Conservation (phyloP, 75 land plant species). For the Picea sitchensis region DNA sequence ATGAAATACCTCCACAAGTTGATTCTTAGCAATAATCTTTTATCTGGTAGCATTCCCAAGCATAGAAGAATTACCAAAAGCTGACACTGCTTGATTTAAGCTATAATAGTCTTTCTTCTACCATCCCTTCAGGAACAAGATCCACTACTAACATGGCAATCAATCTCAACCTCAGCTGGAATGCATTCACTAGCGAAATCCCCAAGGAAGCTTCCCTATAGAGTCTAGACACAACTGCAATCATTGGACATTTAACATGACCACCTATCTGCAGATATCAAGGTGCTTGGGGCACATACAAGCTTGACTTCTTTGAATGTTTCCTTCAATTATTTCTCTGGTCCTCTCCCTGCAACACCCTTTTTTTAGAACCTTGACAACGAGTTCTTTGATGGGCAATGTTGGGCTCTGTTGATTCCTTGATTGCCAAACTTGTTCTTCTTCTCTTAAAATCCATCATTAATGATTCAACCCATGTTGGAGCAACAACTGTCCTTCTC, state of each 20-base stretch:
- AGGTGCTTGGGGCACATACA: conserved; percentile 50
- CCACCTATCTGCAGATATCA: conserved; percentile 45
- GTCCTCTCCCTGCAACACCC: conserved; percentile 68
- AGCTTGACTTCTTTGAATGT: conserved; percentile 81
- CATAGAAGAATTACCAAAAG: conserved; percentile 51
- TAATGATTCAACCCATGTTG: conserved; percentile 20
- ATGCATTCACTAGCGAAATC: conserved; percentile 62
- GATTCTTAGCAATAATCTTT: conserved; percentile 60
- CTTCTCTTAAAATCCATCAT: conserved; percentile 22
- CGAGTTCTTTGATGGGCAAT: conserved; percentile 45
- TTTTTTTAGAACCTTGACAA: conserved; percentile 58
- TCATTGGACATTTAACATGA: conserved; percentile 77
- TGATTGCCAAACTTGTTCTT: conserved; percentile 59
- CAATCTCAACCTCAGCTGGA: conserved; percentile 68
- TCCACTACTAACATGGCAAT: conserved; percentile 56
- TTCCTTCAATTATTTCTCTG: conserved; percentile 76
- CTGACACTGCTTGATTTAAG: conserved; percentile 73
- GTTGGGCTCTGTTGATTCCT: conserved; percentile 53
- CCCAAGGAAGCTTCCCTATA: conserved; percentile 51
- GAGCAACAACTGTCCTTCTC: conserved; percentile 33
- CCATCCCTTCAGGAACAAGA: conserved; percentile 61
- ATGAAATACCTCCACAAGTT: conserved; percentile 64
- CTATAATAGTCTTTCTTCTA: conserved; percentile 62
- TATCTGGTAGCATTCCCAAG: conserved; percentile 59
- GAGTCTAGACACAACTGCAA: conserved; percentile 44